Conservation (phyloP, 306 rosid species). For the Dryas octopetala region DNA sequence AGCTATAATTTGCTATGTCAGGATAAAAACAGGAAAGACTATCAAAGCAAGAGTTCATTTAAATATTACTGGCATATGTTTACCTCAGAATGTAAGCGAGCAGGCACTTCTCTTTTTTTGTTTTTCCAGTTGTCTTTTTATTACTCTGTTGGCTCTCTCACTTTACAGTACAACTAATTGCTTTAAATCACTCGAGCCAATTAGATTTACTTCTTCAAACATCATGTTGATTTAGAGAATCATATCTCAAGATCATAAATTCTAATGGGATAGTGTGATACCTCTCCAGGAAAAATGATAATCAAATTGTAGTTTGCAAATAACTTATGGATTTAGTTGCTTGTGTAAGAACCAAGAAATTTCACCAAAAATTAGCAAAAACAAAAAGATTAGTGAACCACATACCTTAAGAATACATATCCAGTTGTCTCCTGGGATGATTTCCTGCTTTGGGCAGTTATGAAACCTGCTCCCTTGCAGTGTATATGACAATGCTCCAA, state of each 20-base stretch:
- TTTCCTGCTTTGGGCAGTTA: constrained; percentile 85
- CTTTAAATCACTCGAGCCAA: background rate
- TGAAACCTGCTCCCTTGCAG: constrained; percentile 76
- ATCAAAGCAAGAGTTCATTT: background rate
- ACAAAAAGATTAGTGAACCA: background rate
- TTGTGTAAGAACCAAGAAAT: background rate
- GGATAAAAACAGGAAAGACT: background rate
- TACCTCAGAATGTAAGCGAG: background rate
- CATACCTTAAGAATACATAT: constrained; percentile 79
- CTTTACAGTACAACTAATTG: background rate
- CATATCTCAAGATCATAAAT: background rate
- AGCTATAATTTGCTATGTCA: background rate
- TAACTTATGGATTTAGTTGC: background rate
- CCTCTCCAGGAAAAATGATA: background rate
- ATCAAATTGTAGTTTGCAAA: background rate
- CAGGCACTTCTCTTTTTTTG: background rate
- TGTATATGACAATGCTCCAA: constrained; percentile 84
- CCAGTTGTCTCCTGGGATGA: constrained; percentile 86
- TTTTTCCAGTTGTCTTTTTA: background rate
- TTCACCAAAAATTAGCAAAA: background rate
- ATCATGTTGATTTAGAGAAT: background rate
- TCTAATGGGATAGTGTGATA: background rate
- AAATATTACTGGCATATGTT: background rate
- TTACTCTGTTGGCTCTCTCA: background rate
- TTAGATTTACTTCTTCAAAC: background rate